Conservation (phyloP, 306 rosid genomes). For the Cicer arietinum region DNA sequence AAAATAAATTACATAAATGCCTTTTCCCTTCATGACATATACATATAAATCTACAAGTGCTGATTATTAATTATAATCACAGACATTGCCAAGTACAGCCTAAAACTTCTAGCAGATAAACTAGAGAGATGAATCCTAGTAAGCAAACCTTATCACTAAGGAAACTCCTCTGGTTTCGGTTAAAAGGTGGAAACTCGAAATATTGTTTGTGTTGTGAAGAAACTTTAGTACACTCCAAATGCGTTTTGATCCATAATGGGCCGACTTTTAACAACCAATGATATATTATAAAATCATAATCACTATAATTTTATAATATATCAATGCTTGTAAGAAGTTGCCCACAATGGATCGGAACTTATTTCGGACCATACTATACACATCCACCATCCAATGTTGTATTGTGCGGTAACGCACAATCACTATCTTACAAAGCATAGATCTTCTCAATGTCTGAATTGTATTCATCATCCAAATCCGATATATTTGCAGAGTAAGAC, state of each 20-base stretch:
- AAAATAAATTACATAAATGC: background rate
- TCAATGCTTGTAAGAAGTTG: background rate
- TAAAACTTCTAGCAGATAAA: constrained; percentile 31
- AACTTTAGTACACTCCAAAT: background rate
- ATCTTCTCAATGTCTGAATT: constrained; percentile 86
- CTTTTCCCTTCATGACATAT: background rate
- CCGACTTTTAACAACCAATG: background rate
- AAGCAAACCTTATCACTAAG: constrained; percentile 15
- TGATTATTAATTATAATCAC: constrained; percentile 16
- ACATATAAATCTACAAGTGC: constrained; percentile 45
- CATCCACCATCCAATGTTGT: background rate
- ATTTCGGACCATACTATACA: constrained; percentile 21
- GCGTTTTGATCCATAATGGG: background rate
- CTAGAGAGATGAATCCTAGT: background rate
- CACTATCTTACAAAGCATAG: constrained; percentile 62
- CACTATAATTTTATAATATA: background rate
- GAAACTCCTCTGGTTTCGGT: constrained; percentile 33
- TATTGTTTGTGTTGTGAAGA: background rate
- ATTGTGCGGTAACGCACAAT: background rate
- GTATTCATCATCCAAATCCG: constrained; percentile 80
- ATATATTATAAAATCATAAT: background rate
- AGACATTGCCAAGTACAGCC: constrained; percentile 14
- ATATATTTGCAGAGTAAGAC: constrained; percentile 86
- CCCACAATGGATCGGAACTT: background rate
- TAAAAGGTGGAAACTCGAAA: constrained; percentile 37